Evolutionary conservation across 1,284 basidiomycete species (phyloP).

Genomic region (Cutaneotrichosporon sp.): DNA sequence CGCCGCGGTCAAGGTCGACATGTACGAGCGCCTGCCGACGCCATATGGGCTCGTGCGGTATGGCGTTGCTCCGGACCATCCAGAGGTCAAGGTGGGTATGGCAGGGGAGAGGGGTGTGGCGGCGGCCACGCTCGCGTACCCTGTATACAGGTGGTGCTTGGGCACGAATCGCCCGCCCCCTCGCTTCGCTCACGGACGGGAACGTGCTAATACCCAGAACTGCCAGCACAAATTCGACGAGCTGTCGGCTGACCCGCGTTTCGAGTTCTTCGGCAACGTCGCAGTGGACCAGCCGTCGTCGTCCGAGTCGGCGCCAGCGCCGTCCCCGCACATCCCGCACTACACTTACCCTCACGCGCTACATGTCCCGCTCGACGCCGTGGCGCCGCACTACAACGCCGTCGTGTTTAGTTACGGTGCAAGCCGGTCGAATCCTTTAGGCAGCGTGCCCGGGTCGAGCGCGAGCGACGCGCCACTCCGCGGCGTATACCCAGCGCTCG

Average conservation of each 20-base stretch:
- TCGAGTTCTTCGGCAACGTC: slow-evolving; percentile 90
- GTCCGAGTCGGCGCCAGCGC: slow-evolving; percentile 13
- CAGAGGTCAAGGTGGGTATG: slow-evolving; percentile 91
- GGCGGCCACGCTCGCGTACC: no score
- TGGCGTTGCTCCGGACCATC: slow-evolving; percentile 97
- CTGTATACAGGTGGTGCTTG: no score
- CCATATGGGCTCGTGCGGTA: slow-evolving; percentile 94
- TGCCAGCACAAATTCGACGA: slow-evolving; percentile 92
- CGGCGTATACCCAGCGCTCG: slow-evolving; percentile 70
- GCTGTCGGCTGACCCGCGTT: slow-evolving; percentile 62
- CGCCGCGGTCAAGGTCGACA: slow-evolving; percentile 61
- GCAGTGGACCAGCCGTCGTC: slow-evolving; percentile 55
- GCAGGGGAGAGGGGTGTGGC: no score
- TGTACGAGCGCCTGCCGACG: slow-evolving; percentile 89
- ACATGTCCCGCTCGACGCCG: slow-evolving; percentile 43
- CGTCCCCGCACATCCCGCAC: slow-evolving; percentile 20
- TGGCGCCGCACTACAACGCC: slow-evolving; percentile 51
- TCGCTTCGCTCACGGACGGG: no score
- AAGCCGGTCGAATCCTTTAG: slow-evolving; percentile 43
- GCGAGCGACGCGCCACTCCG: slow-evolving; percentile 51
- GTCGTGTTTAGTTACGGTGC: slow-evolving; percentile 52
- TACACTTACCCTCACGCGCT: slow-evolving; percentile 49
- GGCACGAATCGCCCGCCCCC: no score
- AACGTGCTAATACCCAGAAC: slow-evolving; percentile 62
- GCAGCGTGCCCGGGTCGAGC: slow-evolving; percentile 52